phyloP scores from a whole-genome alignment of 345 rosid genomes.

The Toxicodendron radicans region DNA sequence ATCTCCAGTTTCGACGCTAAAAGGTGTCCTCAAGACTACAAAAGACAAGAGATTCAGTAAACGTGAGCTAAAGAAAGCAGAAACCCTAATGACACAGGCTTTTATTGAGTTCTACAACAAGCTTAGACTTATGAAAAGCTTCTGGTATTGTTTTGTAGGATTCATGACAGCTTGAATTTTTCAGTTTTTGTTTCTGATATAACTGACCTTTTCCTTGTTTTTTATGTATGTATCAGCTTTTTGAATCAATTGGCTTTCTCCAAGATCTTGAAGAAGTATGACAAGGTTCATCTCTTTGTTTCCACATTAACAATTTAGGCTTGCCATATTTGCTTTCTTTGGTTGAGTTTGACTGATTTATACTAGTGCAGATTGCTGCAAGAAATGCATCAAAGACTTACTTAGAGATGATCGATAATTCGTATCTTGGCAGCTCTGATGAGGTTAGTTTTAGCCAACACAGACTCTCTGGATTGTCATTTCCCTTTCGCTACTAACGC shows the following conservation, averaged over 20 bases:
- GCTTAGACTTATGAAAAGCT: slow-evolving; percentile 61
- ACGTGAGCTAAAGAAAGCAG: slow-evolving; percentile 45
- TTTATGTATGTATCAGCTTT: slow-evolving; percentile 41
- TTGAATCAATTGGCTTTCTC: slow-evolving; percentile 71
- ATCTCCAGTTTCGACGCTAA: slow-evolving; percentile 45
- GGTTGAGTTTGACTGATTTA: slow-evolving; percentile 6
- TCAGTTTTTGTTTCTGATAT: background rate
- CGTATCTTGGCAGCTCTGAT: slow-evolving; percentile 67
- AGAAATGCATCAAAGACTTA: slow-evolving; percentile 62
- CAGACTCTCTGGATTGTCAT: background rate
- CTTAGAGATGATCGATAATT: slow-evolving; percentile 65
- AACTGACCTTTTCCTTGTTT: slow-evolving; percentile 3
- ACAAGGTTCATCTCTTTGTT: slow-evolving; percentile 49
- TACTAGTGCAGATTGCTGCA: slow-evolving; percentile 45
- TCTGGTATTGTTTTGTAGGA: slow-evolving; percentile 37
- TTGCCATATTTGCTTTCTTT: background rate
- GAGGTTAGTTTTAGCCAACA: slow-evolving; percentile 40
- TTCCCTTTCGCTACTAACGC: background rate
- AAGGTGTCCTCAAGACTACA: slow-evolving; percentile 28
- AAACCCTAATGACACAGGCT: slow-evolving; percentile 43
- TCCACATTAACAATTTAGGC: background rate
- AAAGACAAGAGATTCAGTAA: slow-evolving; percentile 36
- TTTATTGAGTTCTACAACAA: slow-evolving; percentile 57
- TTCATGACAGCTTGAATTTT: background rate
- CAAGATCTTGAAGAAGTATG: slow-evolving; percentile 89